Evolutionary conservation across 768 basidiomycete genomes (phyloP), one percentile per base, ranked within the genome.

Genomic region (Macrolepiota dolichaula): DNA sequence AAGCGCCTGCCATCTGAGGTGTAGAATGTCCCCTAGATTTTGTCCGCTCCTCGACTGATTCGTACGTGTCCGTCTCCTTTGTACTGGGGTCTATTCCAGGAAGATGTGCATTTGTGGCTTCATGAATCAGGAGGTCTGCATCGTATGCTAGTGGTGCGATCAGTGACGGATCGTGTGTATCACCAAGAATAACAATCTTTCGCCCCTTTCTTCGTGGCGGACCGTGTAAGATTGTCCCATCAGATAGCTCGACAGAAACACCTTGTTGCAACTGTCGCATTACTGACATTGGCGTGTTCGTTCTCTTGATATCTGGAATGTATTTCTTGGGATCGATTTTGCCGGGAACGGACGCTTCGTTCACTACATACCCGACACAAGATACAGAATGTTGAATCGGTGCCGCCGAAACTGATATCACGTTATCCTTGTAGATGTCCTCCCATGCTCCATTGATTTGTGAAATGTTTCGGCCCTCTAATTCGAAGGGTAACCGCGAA

Each of bases 21-120:
- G 94, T 97, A 4, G 92, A 94, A 72, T 97, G 94, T 0, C 94
- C 95, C 69, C 92, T 82, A 2, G 85, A 86, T 70, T 79, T 88
- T 6, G 92, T 77, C 60, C 85, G 82, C 38, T 73, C 72, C 67
- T 91, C 83, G 6, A 94, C 83, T 13, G 67, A 79, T 66, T 84
- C 81, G 62, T 81, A 81, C 6, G 85, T 88, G 59, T 92, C 91
- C 2, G 69, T 72, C 2, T 74, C 72, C 69, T 89, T 90, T 13
- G 86, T 88, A 27, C 75, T 70, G 5, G 74, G 69, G 64, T 91
- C 87, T 61, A 91, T 71, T 2, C 79, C 82, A 1, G 86, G 87
- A 3, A 97, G 74, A 74, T 89, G 85, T 1, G 93, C 91, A 69
- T 96, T 96, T 9, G 94, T 96, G 10, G 91, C 90, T 73, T 97